phyloP scores from a whole-genome alignment of 164 flowering plant genomes.

The Magnolia sinica region DNA sequence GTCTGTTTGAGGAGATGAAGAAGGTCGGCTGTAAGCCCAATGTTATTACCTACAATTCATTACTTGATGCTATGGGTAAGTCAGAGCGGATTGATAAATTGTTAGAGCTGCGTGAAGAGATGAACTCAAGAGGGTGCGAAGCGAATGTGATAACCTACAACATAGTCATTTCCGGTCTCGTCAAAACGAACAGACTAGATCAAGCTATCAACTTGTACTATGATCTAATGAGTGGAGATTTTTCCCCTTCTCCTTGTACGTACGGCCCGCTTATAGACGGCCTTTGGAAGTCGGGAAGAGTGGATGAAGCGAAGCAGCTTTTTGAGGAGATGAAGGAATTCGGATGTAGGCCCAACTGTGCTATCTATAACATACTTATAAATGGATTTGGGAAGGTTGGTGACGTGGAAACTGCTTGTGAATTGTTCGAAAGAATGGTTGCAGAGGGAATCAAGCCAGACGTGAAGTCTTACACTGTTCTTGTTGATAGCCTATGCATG shows the following conservation, averaged over 20 bases:
- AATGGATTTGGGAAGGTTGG: conserved; percentile 85
- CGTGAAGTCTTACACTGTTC: conserved; percentile 73
- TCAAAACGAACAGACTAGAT: conserved; percentile 49
- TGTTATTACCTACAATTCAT: conserved; percentile 63
- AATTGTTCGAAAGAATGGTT: conserved; percentile 64
- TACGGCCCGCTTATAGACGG: conserved; percentile 96
- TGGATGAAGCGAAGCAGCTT: conserved; percentile 67
- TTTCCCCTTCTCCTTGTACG: conserved; percentile 81
- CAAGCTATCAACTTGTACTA: conserved; percentile 68
- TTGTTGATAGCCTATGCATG: conserved; percentile 71
- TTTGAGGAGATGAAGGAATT: conserved; percentile 78
- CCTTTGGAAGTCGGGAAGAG: conserved; percentile 59
- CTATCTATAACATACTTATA: conserved; percentile 77
- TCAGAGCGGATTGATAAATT: conserved; percentile 49
- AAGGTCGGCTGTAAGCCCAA: conserved; percentile 52
- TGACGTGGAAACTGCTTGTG: conserved; percentile 55
- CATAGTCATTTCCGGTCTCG: conserved; percentile 71
- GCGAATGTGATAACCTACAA: conserved; percentile 69
- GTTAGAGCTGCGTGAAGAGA: conserved; percentile 57
- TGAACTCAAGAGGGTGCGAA: conserved; percentile 58
- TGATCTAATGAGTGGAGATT: conserved; percentile 70
- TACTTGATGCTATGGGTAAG: conserved; percentile 70
- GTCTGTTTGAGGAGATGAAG: conserved; percentile 66
- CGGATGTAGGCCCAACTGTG: conserved; percentile 84
- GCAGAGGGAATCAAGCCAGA: conserved; percentile 79